These are phyloP conservation scores for Galerina marginata DNA, from an alignment of 768 basidiomycete genomes.

Conservation along the genomic window DNA sequence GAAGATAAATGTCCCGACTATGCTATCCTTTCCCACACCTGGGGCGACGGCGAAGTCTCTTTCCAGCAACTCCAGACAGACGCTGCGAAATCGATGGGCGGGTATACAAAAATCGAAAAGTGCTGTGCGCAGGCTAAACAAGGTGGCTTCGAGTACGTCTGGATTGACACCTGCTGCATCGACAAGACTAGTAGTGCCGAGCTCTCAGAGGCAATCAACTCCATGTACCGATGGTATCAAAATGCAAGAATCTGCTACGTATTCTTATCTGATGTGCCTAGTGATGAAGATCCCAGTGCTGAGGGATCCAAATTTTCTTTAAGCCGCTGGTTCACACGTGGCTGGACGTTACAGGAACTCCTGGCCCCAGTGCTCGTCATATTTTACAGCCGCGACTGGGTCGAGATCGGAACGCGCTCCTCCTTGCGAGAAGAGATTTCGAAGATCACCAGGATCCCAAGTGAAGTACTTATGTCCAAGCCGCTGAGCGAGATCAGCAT, in stretches of 20 bases:
- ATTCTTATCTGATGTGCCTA: constrained; percentile 9
- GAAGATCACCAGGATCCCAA: not conserved
- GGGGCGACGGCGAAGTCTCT: constrained; percentile 15
- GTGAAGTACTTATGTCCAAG: not conserved
- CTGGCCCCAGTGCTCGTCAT: constrained; percentile 8
- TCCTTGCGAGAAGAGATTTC: not conserved
- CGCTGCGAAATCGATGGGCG: not conserved
- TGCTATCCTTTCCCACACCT: constrained; percentile 21
- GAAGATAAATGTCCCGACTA: not conserved
- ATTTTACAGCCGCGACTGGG: constrained; percentile 10
- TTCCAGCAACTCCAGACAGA: not conserved
- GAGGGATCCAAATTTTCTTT: not conserved
- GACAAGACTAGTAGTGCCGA: constrained; percentile 18
- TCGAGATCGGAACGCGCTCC: not conserved
- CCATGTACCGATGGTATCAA: constrained; percentile 21
- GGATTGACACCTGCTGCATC: constrained; percentile 21
- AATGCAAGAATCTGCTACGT: constrained; percentile 12
- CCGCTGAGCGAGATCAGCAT: too few species aligned
- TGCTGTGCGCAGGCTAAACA: constrained; percentile 10
- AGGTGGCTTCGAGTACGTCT: constrained; percentile 8
- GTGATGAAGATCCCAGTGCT: not conserved
- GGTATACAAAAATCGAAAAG: constrained; percentile 11
- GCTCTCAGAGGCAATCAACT: constrained; percentile 19
- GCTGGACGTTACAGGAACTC: constrained; percentile 21
- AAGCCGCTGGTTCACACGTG: constrained; percentile 19